Evolutionary conservation across 2,329 filamentous ascomycete genomes (phyloP), one percentile per base, ranked within the genome.

Genomic region (Waltergamsia citrina): DNA sequence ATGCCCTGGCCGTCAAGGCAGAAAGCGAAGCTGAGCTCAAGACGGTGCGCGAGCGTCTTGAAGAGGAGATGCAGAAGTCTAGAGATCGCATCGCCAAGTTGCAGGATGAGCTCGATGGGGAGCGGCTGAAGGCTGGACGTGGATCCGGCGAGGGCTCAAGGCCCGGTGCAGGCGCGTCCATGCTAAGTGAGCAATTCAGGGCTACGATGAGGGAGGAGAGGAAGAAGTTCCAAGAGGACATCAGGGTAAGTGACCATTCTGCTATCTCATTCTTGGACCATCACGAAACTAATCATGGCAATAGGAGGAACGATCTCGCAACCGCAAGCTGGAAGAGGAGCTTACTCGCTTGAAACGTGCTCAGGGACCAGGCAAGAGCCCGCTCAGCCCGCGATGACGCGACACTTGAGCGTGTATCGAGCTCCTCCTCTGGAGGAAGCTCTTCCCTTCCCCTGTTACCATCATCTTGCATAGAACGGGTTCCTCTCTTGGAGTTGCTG

Each of bases 171-270:
- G 69, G 69, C 3, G 68, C 69, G 10, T 59, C 59, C 7, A 61
- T 71, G 60, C 56, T 73, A 41, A 73, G 69, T 47, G 69, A 73
- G 53, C 69, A 72, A 52, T 73, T 73, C 54, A 53, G 69, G 31
- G 56, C 62, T 7, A 70, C 66, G 16, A 71, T 73, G 69, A 64
- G 69, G 44, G 67, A 70, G 48, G 69, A 73, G 56, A 61, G 69
- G 42, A 71, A 63, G 58, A 70, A 65, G 52, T 72, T 70, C 55
- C 67, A 72, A 41, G 67, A 72, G 41, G 69, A 71, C 38, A 47
- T 73, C 26, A 60, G 55, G 56, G 67, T 70, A 50, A 46, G 65
- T 47, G 15, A 8, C 29, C n/a, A n/a, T n/a, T n/a, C n/a, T n/a
- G n/a, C n/a, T n/a, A n/a, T n/a, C n/a, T n/a, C n/a, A n/a, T n/a